Evolutionary conservation across 106 monocot genomes (phyloP).

Genomic region (Hemerocallis citrina): DNA sequence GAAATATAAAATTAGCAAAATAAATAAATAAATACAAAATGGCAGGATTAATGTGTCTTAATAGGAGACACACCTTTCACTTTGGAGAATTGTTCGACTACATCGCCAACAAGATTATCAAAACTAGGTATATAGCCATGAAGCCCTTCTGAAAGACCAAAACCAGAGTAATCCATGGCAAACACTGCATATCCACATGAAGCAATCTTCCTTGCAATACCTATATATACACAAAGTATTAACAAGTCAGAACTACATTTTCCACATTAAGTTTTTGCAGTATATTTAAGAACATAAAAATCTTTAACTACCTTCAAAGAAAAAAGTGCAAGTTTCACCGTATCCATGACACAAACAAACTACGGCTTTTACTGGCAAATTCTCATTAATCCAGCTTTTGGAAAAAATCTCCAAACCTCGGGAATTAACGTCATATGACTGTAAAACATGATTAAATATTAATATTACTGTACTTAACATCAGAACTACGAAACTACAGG

Average conservation of each 20-base stretch:
- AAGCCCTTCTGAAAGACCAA: slow-evolving; percentile 94
- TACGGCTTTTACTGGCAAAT: slow-evolving; percentile 47
- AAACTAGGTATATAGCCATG: slow-evolving; percentile 94
- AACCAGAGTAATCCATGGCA: slow-evolving; percentile 98
- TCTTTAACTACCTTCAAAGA: slow-evolving; percentile 65
- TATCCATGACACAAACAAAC: slow-evolving; percentile 92
- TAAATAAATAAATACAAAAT: too few species aligned
- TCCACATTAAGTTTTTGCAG: neutral
- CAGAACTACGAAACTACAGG: too few species aligned
- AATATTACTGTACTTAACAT: too few species aligned
- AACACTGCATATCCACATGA: slow-evolving; percentile 89
- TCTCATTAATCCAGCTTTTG: slow-evolving; percentile 72
- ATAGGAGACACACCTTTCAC: slow-evolving; percentile 70
- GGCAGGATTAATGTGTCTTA: too few species aligned
- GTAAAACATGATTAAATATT: neutral
- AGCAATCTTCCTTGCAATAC: slow-evolving; percentile 76
- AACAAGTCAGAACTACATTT: neutral
- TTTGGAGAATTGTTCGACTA: slow-evolving; percentile 73
- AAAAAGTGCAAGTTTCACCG: slow-evolving; percentile 96
- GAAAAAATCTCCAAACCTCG: slow-evolving; percentile 78
- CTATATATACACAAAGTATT: slow-evolving; percentile 15
- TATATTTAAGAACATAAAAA: neutral
- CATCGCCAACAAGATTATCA: slow-evolving; percentile 71
- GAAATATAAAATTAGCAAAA: too few species aligned
- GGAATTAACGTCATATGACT: slow-evolving; percentile 54